Percentiles rank a stretch among this genome's conserved stretches.
These are phyloP conservation scores for Lenzites betulinus DNA, from an alignment of 768 basidiomycete species.

Conservation along the genomic window DNA sequence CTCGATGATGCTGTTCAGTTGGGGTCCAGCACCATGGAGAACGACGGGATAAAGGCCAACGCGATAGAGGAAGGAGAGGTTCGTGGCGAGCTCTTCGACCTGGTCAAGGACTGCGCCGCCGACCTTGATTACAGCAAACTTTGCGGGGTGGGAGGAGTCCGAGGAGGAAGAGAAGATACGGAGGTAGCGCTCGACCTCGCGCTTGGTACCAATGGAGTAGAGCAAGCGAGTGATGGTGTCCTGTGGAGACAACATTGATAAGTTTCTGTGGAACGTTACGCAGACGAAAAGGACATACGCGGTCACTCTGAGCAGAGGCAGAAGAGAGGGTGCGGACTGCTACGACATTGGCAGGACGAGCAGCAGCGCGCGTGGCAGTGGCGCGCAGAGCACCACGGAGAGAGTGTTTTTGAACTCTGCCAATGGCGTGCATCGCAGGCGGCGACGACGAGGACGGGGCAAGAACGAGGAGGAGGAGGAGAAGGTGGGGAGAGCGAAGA, in stretches of 20 bases:
- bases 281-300: slow-evolving; percentile 46
- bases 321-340: slow-evolving; percentile 35
- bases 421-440: slow-evolving; percentile 35
- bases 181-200: slow-evolving; percentile 97
- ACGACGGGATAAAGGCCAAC: slow-evolving; percentile 98
- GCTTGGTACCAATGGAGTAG: slow-evolving; percentile 95
- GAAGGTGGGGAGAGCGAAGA: background rate
- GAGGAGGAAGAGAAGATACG: slow-evolving; percentile 97
- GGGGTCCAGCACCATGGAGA: slow-evolving; percentile 95
- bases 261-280: background rate
- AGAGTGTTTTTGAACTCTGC: slow-evolving; percentile 21
- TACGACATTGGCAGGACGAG: slow-evolving; percentile 7
- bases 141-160: slow-evolving; percentile 85
- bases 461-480: background rate
- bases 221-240: slow-evolving; percentile 96
- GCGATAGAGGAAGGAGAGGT: slow-evolving; percentile 93
- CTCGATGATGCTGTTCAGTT: slow-evolving; percentile 92
- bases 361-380: slow-evolving; percentile 45
- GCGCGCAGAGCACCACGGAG: slow-evolving; percentile 40
- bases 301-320: slow-evolving; percentile 73
- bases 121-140: slow-evolving; percentile 97
- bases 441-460: slow-evolving; percentile 1
- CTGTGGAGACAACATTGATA: slow-evolving; percentile 42
- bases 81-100: slow-evolving; percentile 90
- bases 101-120: slow-evolving; percentile 95